Conservation (phyloP, 179 eudicot species). For the Beta corolliflora region DNA sequence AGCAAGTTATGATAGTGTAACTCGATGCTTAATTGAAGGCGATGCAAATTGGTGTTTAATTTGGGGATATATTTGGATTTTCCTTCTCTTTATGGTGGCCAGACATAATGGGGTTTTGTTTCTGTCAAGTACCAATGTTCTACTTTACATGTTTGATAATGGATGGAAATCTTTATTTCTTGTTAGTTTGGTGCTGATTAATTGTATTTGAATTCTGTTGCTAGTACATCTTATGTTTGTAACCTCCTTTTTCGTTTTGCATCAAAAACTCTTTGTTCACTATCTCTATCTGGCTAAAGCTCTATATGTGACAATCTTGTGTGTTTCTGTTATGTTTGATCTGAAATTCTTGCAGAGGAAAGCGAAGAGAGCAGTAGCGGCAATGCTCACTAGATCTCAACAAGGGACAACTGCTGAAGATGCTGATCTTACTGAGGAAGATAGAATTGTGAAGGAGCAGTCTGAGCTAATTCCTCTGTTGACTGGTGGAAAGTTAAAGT, state of each 20-base stretch:
- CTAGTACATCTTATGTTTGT: not conserved
- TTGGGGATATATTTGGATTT: not conserved
- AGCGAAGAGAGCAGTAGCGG: conserved; percentile 98
- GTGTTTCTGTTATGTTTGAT: conserved; percentile 11
- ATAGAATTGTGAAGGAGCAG: conserved; percentile 79
- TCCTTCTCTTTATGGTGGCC: not conserved
- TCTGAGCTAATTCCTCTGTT: conserved; percentile 77
- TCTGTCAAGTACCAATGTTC: not conserved
- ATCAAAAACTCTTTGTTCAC: too few species aligned
- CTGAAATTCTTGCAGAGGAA: conserved; percentile 48
- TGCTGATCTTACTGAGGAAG: conserved; percentile 67
- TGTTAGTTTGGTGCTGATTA: not conserved
- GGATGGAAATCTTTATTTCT: not conserved
- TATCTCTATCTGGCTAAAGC: not conserved
- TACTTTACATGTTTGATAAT: not conserved
- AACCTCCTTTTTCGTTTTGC: not conserved
- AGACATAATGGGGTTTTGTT: not conserved
- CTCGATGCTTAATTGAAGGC: not conserved
- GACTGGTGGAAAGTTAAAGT: conserved; percentile 91
- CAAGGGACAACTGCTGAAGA: conserved; percentile 66
- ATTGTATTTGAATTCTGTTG: not conserved
- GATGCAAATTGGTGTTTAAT: not conserved
- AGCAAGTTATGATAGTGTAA: too few species aligned
- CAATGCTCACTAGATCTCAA: conserved; percentile 84
- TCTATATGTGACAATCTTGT: not conserved